Evolutionary conservation across 2,329 filamentous ascomycete species (phyloP).

Genomic region (Phyllosticta citriasiana): DNA sequence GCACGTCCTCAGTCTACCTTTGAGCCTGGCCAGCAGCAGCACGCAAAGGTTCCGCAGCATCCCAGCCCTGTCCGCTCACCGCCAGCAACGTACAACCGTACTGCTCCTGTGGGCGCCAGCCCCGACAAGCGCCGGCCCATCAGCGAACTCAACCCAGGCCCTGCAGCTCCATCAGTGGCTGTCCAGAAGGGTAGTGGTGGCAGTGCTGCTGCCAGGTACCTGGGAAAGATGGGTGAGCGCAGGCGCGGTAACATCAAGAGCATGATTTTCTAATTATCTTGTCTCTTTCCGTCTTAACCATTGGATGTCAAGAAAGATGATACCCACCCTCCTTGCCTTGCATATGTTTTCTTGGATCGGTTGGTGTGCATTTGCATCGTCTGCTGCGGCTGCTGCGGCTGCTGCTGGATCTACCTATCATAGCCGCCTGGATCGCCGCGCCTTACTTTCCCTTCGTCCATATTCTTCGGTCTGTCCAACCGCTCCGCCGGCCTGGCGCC

Average conservation of each 20-base stretch:
- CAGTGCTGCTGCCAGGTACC: not conserved
- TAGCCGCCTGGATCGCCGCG: not conserved
- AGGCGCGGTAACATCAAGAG: slow-evolving; percentile 30
- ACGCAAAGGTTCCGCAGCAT: slow-evolving; percentile 17
- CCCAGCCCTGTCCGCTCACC: slow-evolving; percentile 19
- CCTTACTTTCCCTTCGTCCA: not conserved
- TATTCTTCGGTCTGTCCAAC: not conserved
- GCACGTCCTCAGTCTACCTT: slow-evolving; percentile 22
- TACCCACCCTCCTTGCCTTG: not conserved
- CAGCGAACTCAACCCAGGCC: slow-evolving; percentile 10
- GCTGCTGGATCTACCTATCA: not conserved
- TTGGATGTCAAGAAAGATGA: not conserved
- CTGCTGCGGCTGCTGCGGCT: not conserved
- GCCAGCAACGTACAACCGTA: slow-evolving; percentile 13
- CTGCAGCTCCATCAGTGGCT: slow-evolving; percentile 7
- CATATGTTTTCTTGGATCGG: not conserved
- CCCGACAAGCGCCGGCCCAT: slow-evolving; percentile 20
- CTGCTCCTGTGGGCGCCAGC: not conserved
- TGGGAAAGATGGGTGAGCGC: slow-evolving; percentile 7
- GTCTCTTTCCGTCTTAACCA: not conserved
- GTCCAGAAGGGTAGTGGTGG: not conserved
- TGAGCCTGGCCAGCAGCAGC: slow-evolving; percentile 11
- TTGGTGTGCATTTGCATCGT: not conserved
- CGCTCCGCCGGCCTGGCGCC: not conserved
- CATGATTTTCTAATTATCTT: slow-evolving; percentile 28